Conservation (phyloP, 1,284 basidiomycete genomes). For the Phenoliferia sp. region DNA sequence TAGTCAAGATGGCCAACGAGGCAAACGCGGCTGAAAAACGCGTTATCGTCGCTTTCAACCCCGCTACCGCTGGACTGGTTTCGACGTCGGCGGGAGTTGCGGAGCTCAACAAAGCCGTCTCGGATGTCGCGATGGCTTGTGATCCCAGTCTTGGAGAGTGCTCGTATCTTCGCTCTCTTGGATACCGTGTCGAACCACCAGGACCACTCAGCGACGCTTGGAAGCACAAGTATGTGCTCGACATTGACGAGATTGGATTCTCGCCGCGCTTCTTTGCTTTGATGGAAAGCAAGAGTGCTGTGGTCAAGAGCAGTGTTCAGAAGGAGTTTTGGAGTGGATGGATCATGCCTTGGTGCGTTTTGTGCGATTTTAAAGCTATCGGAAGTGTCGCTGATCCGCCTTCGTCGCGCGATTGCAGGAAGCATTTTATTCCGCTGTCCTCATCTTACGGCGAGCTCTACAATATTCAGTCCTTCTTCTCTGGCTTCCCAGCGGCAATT, state of each 20-base stretch:
- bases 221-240: slow-evolving; percentile 86
- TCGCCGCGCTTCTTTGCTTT: slow-evolving; percentile 82
- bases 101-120: slow-evolving; percentile 69
- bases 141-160: slow-evolving; percentile 65
- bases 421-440: slow-evolving; percentile 88
- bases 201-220: slow-evolving; percentile 80
- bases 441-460: slow-evolving; percentile 82
- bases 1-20: slow-evolving; percentile 37
- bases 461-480: slow-evolving; percentile 85
- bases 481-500: slow-evolving; percentile 49
- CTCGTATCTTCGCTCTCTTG: slow-evolving; percentile 47
- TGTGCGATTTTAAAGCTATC: background rate
- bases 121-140: slow-evolving; percentile 73
- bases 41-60: slow-evolving; percentile 54
- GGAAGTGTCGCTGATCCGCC: background rate
- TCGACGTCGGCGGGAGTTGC: slow-evolving; percentile 46
- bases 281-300: slow-evolving; percentile 77
- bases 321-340: slow-evolving; percentile 65
- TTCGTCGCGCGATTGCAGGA: slow-evolving; percentile 50
- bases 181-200: slow-evolving; percentile 42
- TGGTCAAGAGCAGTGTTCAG: slow-evolving; percentile 83
- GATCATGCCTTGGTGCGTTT: slow-evolving; percentile 48
- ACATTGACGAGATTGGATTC: slow-evolving; percentile 93
- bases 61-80: slow-evolving; percentile 29
- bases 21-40: slow-evolving; percentile 39